Evolutionary conservation across 2,329 filamentous ascomycete species (phyloP).

Genomic region (Alternaria consortialis): DNA sequence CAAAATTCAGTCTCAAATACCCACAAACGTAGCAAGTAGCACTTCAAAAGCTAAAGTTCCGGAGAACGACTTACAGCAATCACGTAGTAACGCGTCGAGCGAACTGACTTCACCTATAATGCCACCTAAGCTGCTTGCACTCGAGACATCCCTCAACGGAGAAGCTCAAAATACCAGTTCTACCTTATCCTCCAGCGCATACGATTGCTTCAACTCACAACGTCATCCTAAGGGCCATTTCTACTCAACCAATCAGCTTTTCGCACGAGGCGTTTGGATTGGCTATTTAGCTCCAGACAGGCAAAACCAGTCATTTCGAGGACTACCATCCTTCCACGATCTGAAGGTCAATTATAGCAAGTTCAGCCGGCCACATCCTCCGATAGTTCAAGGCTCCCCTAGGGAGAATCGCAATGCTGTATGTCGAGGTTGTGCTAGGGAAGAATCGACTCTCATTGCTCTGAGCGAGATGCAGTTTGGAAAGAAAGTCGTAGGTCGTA

Average conservation of each 20-base stretch:
- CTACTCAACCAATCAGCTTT: constrained; percentile 23
- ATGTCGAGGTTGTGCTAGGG: constrained; percentile 30
- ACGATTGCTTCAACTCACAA: constrained; percentile 24
- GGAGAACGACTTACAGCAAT: background rate
- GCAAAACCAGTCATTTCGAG: constrained; percentile 19
- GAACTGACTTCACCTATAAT: constrained; percentile 7
- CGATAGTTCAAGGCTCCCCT: background rate
- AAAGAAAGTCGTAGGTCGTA: constrained; percentile 17
- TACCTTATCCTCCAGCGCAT: background rate
- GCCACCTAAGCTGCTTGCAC: background rate
- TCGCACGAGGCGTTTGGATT: constrained; percentile 30
- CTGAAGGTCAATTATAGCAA: constrained; percentile 21
- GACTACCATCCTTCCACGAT: constrained; percentile 22
- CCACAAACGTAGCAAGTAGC: background rate
- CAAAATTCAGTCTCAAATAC: background rate
- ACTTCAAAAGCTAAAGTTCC: background rate
- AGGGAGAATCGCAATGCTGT: constrained; percentile 22
- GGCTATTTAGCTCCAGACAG: constrained; percentile 28
- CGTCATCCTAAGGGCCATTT: constrained; percentile 20
- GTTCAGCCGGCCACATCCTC: constrained; percentile 19
- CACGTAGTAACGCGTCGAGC: background rate
- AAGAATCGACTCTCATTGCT: constrained; percentile 19
- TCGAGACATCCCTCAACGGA: background rate
- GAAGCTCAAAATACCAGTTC: background rate
- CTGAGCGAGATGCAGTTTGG: constrained; percentile 26